Base-by-base conservation (phyloP, 202 grass and related monocot genomes). In the Zoysia matrella region DNA sequence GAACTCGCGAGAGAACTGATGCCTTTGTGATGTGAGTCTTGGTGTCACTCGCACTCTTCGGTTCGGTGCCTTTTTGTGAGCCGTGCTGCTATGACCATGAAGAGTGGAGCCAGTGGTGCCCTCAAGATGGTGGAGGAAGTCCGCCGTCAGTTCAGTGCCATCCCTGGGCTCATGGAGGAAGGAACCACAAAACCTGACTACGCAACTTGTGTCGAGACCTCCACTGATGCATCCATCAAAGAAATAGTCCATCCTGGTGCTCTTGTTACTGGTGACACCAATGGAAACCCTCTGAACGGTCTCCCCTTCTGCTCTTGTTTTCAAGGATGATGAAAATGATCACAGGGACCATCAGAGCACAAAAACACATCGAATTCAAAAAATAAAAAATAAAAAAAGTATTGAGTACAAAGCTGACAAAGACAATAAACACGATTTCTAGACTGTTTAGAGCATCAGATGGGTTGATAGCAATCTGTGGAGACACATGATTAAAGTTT, bases 91-190 rank as follows among this genome's bases (percentile, higher is more conserved):
- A 92, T 94, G 89, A 94, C 89, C 55, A 94, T 94, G 92, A 94
- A 94, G 75, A 94, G 92, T 82, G 89, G 92, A 47, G 92, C 89
- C 22, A 92, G 87, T 67, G 92, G 89, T 3, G 89, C 92, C 2
- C 88, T 94, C 36, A 90, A 94, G 54, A 95, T 92, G 93, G 93
- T 90, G 8, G 90, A 95, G 78, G 93, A 95, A 78, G 93, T 95
- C 8, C 90, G 93, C 14, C 84, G 90, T 41, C 90, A 95, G 73
- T 95, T 95, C 88, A 95, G 92, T 77, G 90, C 72, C 47, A 95
- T 95, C 52, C 87, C 88, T 73, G 90, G 93, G 57, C 69, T 95
- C 52, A 85, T 95, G 85, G 93, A 95, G 30, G 30, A 36, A 63
- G 93, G 93, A 44, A 92, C 64, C 39, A 67, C 78, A n/a, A 88